Base-by-base conservation (phyloP, 2,329 filamentous ascomycete genomes). In the Neofusicoccum parvum region DNA sequence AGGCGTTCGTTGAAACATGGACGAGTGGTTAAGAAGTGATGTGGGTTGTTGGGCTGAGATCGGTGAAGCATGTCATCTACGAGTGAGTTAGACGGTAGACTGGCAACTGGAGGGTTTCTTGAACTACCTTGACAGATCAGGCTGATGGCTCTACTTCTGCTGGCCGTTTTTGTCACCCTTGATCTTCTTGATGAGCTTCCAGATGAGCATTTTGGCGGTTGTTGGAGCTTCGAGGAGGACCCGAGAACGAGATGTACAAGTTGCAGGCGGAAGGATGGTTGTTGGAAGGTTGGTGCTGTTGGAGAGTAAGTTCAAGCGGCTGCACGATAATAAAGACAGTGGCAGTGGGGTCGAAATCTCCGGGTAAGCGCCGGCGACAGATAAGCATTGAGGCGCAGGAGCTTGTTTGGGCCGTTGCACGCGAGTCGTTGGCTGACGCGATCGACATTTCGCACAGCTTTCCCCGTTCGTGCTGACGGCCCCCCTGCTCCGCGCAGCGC, bases 111-210 rank as follows among this genome's bases (percentile, higher is more conserved):
- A 32, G 27, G 27, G 1, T 1, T 32, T 6, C 27, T 32, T 32
- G 5, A 32, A 32, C 6, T 6, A 32, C 27, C 27, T 32, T 32
- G 5, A 32, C 4, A 32, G 27, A 32, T 6, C 27, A 32, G 5
- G 27, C 27, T 11, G 27, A 17, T 32, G 39, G 6, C 6, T 32
- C 14, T 58, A 58, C 23, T 45, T 46, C 39, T 59, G 23, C 20
- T 17, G 54, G 14, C 23, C 54, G n/a, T 59, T 59, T 41, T 59
- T 59, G 54, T 59, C 54, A 15, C 54, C 54, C 39, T 45, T 59
- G 54, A 59, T 45, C 54, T 45, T 59, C 54, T 59, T 45, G 39
- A 59, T 45, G 39, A 59, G 39, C 23, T 34, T 59, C 54, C 54
- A 59, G 39, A 59, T 34, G 39, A 59, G 54, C 54, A 59, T 59